Base-by-base conservation (phyloP, 2,329 filamentous ascomycete genomes). In the Calonectria pseudoreteaudii region DNA sequence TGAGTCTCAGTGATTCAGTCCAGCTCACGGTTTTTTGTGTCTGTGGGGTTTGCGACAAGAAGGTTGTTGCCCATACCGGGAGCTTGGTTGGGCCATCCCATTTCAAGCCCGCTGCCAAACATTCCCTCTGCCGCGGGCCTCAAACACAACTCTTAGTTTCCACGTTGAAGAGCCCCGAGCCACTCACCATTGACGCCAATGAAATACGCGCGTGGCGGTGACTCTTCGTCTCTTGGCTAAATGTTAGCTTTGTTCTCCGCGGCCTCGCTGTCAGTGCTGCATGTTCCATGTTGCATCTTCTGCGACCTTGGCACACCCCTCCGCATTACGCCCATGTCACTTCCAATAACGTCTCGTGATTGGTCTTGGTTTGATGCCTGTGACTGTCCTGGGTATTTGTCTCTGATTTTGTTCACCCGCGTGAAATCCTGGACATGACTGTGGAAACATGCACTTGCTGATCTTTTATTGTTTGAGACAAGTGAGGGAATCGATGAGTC, bases 221-320 rank as follows among this genome's bases (percentile, higher is more conserved):
- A 53, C 41, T 34, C 31, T 36, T 36, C 34, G 26, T 60, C 34
- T 44, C 30, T 58, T 64, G 38, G 38, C 23, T 26, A 41, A 62
- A 53, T 49, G 58, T 11, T 52, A 36, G 60, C 49, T 52, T 41
- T 56, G 52, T 38, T 38, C 30, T 50, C 23, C 14, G 28, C 13
- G 49, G 47, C 60, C 44, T 50, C 60, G 34, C 26, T 65, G 38
- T 49, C 34, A 66, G 44, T 47, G 30, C 53, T 67, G 52, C 53
- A 71, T 49, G 52, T 62, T 58, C 62, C 62, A 71, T 67, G 52
- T 52, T 28, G 69, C 69, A 71, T 60, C 30, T 60, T 62, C 41
- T 67, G 67, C 66, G 26, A 60, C 66, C 66, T 23, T 44, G 60
- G 56, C 56, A 58, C 56, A 64, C 67, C 56, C 41, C 38, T 60